Base-by-base conservation (phyloP, 345 rosid species). In the Boechera divaricarpa region DNA sequence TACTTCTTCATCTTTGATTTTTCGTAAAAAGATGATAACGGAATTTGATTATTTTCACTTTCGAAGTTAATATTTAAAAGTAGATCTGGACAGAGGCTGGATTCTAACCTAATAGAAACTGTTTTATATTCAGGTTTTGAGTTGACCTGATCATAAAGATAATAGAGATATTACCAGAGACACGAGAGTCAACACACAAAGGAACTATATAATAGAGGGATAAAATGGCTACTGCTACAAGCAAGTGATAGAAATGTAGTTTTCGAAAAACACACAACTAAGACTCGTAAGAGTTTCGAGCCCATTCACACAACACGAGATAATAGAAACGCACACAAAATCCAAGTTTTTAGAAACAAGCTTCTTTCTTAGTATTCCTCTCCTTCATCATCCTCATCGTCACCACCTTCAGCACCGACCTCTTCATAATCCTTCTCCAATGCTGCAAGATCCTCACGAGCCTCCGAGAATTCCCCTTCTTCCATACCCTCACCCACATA, bases 401-500 rank as follows among this genome's bases (percentile, higher is more conserved):
- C 92, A 2, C 87, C 89, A 6, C 88, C 83, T 83, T 90, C 94
- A 1, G 94, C 94, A 63, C 94, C 94, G 1, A 90, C 94, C 77
- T 90, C 94, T 78, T 87, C 94, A 0, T 89, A 89, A 72, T 88
- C 93, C 82, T 88, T 88, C 91, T 88, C 93, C 35, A 89, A 76
- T 0, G 93, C 91, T 7, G 91, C 91, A n/a, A 89, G 86, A 79
- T 89, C 93, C 82, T 89, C 93, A 39, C 93, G 89, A 48, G 94
- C 94, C 69, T 90, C 94, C 0, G 92, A 90, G 81, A 90, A 90
- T 58, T 90, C 94, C 2, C 94, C 92, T 77, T 90, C 94, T 71
- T 90, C 94, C 94, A 90, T 90, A 54, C 94, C 94, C 83, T 90
- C 94, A 65, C 94, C 94, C 1, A 90, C 92, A 0, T 90, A 90